Evolutionary conservation across 2,329 filamentous ascomycete species (phyloP), one percentile per base, ranked within the genome.

Genomic region (Colletotrichum scovillei): DNA sequence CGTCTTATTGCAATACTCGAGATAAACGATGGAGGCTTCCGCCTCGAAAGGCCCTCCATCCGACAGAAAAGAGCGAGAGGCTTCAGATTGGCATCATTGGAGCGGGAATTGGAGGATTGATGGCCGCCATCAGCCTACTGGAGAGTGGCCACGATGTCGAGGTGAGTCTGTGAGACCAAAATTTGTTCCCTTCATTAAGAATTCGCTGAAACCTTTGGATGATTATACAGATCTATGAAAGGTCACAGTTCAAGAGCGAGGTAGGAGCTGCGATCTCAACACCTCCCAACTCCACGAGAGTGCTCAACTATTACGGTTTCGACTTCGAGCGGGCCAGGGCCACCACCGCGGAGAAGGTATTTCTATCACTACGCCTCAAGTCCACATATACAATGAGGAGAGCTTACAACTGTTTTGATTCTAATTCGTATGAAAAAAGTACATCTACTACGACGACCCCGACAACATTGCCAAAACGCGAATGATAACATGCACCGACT

Each of bases 71-170:
- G 12, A 24, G n/a, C n/a, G 7, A 9, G 4, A 38, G 2, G 3
- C 28, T 65, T 22, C 24, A 28, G 3, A 30, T 64, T 14, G 62
- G 62, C 7, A 64, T 64, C n/a, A 22, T 65, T 8, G 63, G 49
- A 4, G 63, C 49, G 12, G 63, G 63, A 1, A 56, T 65, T 16
- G 63, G 49, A 2, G 63, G 63, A 0, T 28, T 65, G 22, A 65
- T 65, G 49, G 63, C 63, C 5, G 63, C 63, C n/a, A n/a, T 65
- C 2, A n/a, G 49, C 7, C 30, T 65, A n/a, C 12, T 64, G n/a
- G 49, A 64, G 28, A 56, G 30, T 22, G 62, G 62, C 16, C 62
- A 64, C 19, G 62, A 64, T 28, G 49, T 64, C 7, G 62, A 64
- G 14, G 62, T 64, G 2, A n/a, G 62, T 16, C n/a, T 6, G 2